Conservation (phyloP, 768 basidiomycete species). For the Daedaleopsis nitida region DNA sequence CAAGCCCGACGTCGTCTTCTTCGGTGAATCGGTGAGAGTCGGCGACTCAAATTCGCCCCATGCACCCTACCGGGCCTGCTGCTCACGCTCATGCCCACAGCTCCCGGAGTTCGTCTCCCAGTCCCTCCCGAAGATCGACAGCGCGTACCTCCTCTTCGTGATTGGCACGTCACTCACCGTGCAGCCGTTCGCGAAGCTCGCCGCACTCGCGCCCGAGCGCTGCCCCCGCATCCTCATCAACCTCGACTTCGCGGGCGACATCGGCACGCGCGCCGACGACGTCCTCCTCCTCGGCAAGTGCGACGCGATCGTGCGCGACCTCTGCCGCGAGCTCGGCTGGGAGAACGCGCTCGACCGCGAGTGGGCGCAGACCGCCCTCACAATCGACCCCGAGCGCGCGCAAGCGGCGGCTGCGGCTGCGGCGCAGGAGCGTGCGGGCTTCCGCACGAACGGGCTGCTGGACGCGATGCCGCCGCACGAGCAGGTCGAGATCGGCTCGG, state of each 20-base stretch:
- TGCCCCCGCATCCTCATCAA: conserved; percentile 92
- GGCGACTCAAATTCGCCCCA: no score
- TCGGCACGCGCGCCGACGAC: conserved; percentile 56
- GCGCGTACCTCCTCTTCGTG: conserved; percentile 87
- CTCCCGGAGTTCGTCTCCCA: conserved; percentile 72
- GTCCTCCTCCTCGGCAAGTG: conserved; percentile 69
- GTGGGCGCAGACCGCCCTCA: conserved; percentile 27
- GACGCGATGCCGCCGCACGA: not conserved
- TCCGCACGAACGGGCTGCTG: not conserved
- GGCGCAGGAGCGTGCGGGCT: not conserved
- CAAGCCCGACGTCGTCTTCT: conserved; percentile 92
- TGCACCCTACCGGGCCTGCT: not conserved
- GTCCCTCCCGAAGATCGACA: conserved; percentile 50
- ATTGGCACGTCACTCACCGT: conserved; percentile 91
- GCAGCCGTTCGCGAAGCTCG: conserved; percentile 84
- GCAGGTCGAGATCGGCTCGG: conserved; percentile 2
- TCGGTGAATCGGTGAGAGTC: conserved; percentile 63
- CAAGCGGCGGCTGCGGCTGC: not conserved
- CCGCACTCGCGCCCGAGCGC: conserved; percentile 44
- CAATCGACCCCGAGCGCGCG: not conserved
- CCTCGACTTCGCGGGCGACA: conserved; percentile 75
- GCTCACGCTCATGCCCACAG: conserved; percentile 37
- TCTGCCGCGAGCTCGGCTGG: conserved; percentile 78
- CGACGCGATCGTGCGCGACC: conserved; percentile 62
- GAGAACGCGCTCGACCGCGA: conserved; percentile 32